phyloP scores from a whole-genome alignment of 2,329 filamentous ascomycete species.

The Herpotrichia juniperi region DNA sequence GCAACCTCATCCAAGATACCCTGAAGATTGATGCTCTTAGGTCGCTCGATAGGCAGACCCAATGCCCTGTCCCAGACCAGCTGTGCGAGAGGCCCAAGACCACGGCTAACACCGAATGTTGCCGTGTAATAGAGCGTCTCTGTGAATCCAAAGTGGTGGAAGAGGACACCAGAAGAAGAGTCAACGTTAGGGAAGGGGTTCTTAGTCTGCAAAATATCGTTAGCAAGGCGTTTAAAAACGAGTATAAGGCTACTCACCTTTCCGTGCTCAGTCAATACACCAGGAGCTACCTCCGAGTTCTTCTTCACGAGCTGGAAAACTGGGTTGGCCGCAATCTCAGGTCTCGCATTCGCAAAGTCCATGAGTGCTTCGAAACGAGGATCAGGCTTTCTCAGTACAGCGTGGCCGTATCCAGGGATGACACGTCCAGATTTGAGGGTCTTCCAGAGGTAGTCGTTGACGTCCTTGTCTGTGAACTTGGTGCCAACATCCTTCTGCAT shows the following conservation, averaged over 20 bases:
- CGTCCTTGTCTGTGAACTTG: constrained; percentile 78
- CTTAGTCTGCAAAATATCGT: constrained; percentile 68
- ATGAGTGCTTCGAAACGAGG: constrained; percentile 96
- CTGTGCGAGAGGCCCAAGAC: constrained; percentile 87
- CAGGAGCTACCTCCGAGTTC: constrained; percentile 89
- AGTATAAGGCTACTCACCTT: constrained; percentile 70
- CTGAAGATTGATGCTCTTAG: constrained; percentile 95
- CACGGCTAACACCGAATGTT: constrained; percentile 72
- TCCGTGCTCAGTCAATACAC: constrained; percentile 90
- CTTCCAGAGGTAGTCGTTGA: constrained; percentile 88
- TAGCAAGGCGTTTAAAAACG: neutral
- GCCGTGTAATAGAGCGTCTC: constrained; percentile 94
- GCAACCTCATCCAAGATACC: constrained; percentile 73
- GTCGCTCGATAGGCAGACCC: constrained; percentile 93
- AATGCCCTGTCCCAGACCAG: constrained; percentile 95
- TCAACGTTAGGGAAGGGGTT: constrained; percentile 98
- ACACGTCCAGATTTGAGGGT: constrained; percentile 94
- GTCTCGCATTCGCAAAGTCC: constrained; percentile 87
- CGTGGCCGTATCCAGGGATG: constrained; percentile 93
- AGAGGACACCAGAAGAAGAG: constrained; percentile 88
- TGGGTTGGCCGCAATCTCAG: constrained; percentile 84
- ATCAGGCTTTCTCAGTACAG: constrained; percentile 94
- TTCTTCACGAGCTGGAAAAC: constrained; percentile 93
- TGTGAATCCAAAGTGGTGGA: constrained; percentile 98
- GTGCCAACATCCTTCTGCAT: constrained; percentile 90